Evolutionary conservation across 2,329 filamentous ascomycete species (phyloP), one percentile per base, ranked within the genome.

Genomic region (Ilyonectria robusta): DNA sequence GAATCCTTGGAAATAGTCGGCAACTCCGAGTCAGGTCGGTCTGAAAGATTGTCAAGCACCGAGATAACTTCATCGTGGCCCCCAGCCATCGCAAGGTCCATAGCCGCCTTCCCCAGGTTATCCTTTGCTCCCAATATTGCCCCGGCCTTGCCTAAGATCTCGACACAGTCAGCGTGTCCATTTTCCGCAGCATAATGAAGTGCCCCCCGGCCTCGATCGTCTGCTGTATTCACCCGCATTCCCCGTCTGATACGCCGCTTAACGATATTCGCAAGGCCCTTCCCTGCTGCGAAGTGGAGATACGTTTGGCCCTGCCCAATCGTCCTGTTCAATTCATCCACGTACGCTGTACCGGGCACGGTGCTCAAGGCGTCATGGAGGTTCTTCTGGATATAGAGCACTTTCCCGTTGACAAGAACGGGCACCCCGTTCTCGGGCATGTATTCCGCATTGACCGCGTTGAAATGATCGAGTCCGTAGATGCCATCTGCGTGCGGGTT

Each of bases 401-500:
- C n/a, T 13, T 58, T 59, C 15, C 62, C 71, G 29, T 75, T 65
- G 46, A 74, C 53, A 6, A 68, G 46, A 35, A 76, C 61, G 6
- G 63, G 62, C 10, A 71, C 51, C 15, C 57, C 58, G 33, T 71
- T 67, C 9, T 57, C 51, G 11, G 65, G 37, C 3, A 56, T 37
- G 51, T 75, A 76, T 15, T 70, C 21, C 1, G 48, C 17, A 9
- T 53, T 53, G 2, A 66, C 70, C 1, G 65, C 53, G 13, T 70
- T 56, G 56, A 71, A 76, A 15, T 70, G 62, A 3, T 59, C 62
- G 23, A 57, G 17, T 2, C 72, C 72, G 9, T 60, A 66, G 29
- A 62, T 66, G 2, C 74, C 72, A 47, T 74, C 68, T 10, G 72
- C 70, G 54, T 70, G 68, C 9, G 73, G 74, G 47, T 74, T 75